Conservation (phyloP, 768 basidiomycete species). For the Boletus eberwhitei region DNA sequence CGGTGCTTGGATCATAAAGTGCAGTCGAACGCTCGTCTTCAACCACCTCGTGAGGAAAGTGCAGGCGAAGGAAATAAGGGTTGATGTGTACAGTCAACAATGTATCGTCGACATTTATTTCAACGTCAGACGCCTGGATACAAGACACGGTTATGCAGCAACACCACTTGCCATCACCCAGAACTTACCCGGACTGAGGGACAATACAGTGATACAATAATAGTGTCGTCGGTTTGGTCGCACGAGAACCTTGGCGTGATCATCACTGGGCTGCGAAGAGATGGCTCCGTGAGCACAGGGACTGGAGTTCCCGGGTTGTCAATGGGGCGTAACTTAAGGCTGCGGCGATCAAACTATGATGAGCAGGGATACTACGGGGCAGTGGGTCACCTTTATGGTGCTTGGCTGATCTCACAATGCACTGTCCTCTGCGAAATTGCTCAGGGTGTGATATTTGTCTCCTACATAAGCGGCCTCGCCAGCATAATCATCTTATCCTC, state of each 20-base stretch:
- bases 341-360: conserved; percentile 1
- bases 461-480: conserved; percentile 4
- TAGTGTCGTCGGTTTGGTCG: conserved; percentile 52
- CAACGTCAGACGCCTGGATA: conserved; percentile 73
- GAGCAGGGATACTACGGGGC: not conserved
- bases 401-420: conserved; percentile 1
- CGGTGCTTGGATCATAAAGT: conserved; percentile 71
- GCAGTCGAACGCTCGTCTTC: conserved; percentile 69
- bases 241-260: conserved; percentile 77
- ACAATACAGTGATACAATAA: conserved; percentile 62
- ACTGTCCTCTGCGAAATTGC: not conserved
- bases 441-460: not conserved
- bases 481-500: not conserved
- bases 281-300: not conserved
- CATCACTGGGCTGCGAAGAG: conserved; percentile 40
- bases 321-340: not conserved
- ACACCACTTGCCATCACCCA: not conserved
- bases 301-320: not conserved
- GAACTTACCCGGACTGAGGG: conserved; percentile 64
- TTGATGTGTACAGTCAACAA: conserved; percentile 73
- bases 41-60: conserved; percentile 62
- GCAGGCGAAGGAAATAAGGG: conserved; percentile 80
- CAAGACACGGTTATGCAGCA: conserved; percentile 12
- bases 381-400: not conserved
- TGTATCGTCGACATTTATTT: conserved; percentile 71